Percentiles rank a stretch among this genome's conserved stretches.
Conservation (phyloP, 2,329 filamentous ascomycete species). For the Colletotrichum euphorbiae region DNA sequence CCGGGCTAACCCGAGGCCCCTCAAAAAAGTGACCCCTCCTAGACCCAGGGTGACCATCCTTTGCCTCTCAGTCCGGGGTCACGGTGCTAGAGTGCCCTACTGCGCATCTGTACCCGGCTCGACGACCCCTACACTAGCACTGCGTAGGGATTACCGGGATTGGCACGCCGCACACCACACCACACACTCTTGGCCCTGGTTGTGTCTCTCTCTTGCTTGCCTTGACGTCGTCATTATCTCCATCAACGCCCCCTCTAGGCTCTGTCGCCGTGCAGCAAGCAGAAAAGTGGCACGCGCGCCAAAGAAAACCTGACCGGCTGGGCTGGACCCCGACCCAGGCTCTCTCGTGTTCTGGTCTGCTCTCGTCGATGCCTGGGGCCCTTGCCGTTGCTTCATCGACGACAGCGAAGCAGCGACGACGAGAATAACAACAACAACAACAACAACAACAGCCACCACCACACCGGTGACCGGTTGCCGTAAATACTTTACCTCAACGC, state of each 20-base stretch:
- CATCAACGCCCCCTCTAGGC: slow-evolving; percentile 21
- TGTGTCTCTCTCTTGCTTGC: slow-evolving; percentile 14
- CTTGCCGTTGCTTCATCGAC: slow-evolving; percentile 7
- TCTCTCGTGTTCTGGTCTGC: slow-evolving; percentile 8
- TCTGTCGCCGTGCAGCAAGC: not conserved
- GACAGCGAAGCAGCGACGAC: not conserved
- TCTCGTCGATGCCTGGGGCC: not conserved
- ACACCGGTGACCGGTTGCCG: too few relatives aligned
- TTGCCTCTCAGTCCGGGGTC: too few relatives aligned
- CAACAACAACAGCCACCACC: not conserved
- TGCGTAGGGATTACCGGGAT: too few relatives aligned
- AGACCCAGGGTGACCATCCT: too few relatives aligned
- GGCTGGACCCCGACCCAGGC: slow-evolving; percentile 31
- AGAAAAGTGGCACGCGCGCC: slow-evolving; percentile 26
- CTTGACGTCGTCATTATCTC: slow-evolving; percentile 33
- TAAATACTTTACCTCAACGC: too few relatives aligned
- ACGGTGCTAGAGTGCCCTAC: too few relatives aligned
- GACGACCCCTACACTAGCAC: too few relatives aligned
- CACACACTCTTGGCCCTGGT: slow-evolving; percentile 1
- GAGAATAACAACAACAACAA: not conserved
- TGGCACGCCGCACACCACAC: not conserved
- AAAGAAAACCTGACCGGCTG: slow-evolving; percentile 34
- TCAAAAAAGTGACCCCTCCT: too few relatives aligned
- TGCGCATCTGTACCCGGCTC: too few relatives aligned
- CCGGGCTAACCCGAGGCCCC: too few relatives aligned